Evolutionary conservation across 305 asterid genomes (phyloP).

Genomic region (Plantago coronopus): DNA sequence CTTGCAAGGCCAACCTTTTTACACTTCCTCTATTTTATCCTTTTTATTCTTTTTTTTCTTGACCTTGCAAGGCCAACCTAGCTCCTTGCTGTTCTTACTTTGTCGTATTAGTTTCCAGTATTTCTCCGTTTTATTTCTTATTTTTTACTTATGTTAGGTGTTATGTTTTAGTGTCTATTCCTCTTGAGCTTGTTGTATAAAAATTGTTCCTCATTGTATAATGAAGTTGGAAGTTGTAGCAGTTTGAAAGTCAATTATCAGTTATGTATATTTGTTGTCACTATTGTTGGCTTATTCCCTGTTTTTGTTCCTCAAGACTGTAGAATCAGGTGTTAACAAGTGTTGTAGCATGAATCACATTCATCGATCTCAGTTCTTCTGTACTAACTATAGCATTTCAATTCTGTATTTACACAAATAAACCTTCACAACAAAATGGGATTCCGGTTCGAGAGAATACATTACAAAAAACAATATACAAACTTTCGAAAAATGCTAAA

Average conservation of each 20-base stretch:
- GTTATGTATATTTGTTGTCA: too few species aligned
- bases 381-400: not conserved
- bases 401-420: slow-evolving; percentile 25
- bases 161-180: slow-evolving; percentile 23
- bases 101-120: not conserved
- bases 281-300: too few species aligned
- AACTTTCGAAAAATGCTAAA: slow-evolving; percentile 5
- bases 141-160: not conserved
- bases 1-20: not conserved
- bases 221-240: too few species aligned
- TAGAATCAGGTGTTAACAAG: not conserved
- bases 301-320: too few species aligned
- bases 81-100: too few species aligned
- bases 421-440: slow-evolving; percentile 3
- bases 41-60: not conserved
- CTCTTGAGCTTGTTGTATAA: slow-evolving; percentile 56
- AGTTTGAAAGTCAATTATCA: not conserved
- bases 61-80: slow-evolving; percentile 5
- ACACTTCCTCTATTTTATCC: too few species aligned
- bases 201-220: too few species aligned
- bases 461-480: slow-evolving; percentile 3
- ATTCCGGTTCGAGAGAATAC: not conserved
- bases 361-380: too few species aligned
- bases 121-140: not conserved
- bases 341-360: too few species aligned